Evolutionary conservation across 2,329 filamentous ascomycete genomes (phyloP).

Genomic region (Drechmeria coniospora): DNA sequence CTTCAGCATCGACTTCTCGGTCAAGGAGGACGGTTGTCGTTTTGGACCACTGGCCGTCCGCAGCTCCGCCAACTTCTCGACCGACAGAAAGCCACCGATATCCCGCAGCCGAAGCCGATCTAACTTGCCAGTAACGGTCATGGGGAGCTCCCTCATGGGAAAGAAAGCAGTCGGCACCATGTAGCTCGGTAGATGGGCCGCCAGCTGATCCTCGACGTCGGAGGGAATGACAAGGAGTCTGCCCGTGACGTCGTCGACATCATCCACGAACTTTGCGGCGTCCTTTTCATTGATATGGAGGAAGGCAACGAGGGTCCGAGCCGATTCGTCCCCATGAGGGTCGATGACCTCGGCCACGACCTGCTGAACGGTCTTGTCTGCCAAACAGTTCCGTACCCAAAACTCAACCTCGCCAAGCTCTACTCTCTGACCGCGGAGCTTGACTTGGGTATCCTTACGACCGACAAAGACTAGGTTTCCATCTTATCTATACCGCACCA

Average conservation of each 20-base stretch:
- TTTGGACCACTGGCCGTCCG: background rate
- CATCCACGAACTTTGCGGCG: slow-evolving; percentile 1
- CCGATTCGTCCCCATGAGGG: background rate
- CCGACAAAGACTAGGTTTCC: slow-evolving; percentile 28
- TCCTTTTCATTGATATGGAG: background rate
- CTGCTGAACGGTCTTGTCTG: slow-evolving; percentile 1
- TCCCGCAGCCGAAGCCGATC: slow-evolving; percentile 2
- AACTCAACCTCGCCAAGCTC: slow-evolving; percentile 24
- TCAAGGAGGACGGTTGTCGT: background rate
- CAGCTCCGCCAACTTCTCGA: background rate
- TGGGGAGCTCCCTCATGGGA: slow-evolving; percentile 21
- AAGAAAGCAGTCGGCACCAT: slow-evolving; percentile 27
- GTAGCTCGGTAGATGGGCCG: slow-evolving; percentile 13
- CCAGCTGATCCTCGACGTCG: background rate
- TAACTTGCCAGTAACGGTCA: slow-evolving; percentile 3
- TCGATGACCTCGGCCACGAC: slow-evolving; percentile 3
- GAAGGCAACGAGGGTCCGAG: background rate
- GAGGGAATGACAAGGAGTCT: background rate
- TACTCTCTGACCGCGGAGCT: slow-evolving; percentile 41
- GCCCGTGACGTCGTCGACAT: background rate
- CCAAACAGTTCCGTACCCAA: slow-evolving; percentile 1
- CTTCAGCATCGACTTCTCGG: slow-evolving; percentile 14
- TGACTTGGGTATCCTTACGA: slow-evolving; percentile 41
- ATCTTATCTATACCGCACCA: slow-evolving; percentile 24
- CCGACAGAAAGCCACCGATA: background rate